Evolutionary conservation across 2,329 filamentous ascomycete species (phyloP).

Genomic region (Botrytis tulipae): DNA sequence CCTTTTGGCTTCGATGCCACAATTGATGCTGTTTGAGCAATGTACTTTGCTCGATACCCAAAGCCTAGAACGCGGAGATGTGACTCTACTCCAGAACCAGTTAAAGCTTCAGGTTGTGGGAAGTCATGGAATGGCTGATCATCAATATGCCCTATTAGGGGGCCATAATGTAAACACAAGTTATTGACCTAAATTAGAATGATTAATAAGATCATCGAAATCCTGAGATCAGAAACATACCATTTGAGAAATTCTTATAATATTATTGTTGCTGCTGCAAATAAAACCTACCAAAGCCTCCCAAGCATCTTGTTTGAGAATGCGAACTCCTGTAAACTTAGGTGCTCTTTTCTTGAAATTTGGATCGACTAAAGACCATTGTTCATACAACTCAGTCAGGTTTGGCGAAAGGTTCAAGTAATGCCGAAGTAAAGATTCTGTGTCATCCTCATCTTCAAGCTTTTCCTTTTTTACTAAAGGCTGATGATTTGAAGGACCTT

Average conservation of each 20-base stretch:
- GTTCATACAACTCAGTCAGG: conserved; percentile 70
- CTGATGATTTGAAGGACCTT: conserved; percentile 40
- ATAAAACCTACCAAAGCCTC: conserved; percentile 93
- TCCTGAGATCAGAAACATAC: conserved; percentile 43
- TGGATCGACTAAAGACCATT: conserved; percentile 81
- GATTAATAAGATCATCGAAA: not conserved
- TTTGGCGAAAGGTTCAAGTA: conserved; percentile 88
- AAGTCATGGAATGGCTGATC: conserved; percentile 82
- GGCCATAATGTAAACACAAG: conserved; percentile 81
- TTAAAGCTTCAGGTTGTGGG: conserved; percentile 72
- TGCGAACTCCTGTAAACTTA: conserved; percentile 85
- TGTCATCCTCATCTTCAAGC: conserved; percentile 59
- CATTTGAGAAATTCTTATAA: conserved; percentile 93
- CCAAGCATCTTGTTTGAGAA: conserved; percentile 93
- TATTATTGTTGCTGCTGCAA: conserved; percentile 99
- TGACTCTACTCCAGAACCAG: conserved; percentile 70
- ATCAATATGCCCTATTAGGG: conserved; percentile 68
- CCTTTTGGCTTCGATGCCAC: conserved; percentile 64
- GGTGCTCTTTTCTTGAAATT: conserved; percentile 89
- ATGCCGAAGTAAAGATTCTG: conserved; percentile 69
- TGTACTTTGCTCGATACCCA: conserved; percentile 91
- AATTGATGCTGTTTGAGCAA: conserved; percentile 78
- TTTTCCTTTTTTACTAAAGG: conserved; percentile 41
- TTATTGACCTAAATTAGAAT: conserved; percentile 64
- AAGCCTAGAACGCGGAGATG: conserved; percentile 83